Evolutionary conservation across 2,329 filamentous ascomycete species (phyloP).

Genomic region (Trichoderma sp.): DNA sequence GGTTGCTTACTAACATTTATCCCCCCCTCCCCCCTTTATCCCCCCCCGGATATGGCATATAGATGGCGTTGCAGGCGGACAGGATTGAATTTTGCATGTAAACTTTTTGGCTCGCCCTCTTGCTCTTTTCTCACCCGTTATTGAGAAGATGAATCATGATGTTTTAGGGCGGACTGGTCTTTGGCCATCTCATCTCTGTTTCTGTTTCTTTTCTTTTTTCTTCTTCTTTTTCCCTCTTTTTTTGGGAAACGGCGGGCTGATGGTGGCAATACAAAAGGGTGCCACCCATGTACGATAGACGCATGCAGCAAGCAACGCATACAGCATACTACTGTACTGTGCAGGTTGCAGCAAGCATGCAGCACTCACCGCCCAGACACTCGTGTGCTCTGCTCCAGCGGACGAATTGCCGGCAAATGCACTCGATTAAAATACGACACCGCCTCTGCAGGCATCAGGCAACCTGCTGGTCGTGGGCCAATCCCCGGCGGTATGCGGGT

Average conservation of each 20-base stretch:
- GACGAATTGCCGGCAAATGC: slow-evolving; percentile 16
- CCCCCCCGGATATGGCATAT: slow-evolving; percentile 5
- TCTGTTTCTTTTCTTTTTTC: too few species aligned
- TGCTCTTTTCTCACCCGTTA: neutral
- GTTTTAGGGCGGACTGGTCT: neutral
- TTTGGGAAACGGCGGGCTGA: neutral
- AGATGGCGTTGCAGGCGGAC: slow-evolving; percentile 4
- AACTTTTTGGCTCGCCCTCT: neutral
- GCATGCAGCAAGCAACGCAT: slow-evolving; percentile 1
- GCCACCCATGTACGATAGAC: slow-evolving; percentile 12
- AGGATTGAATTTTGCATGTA: neutral
- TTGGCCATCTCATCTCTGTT: slow-evolving; percentile 9
- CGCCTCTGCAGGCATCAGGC: slow-evolving; percentile 16
- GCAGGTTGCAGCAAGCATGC: neutral
- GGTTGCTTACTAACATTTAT: neutral
- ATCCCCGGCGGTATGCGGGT: slow-evolving; percentile 9
- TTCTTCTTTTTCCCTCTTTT: too few species aligned
- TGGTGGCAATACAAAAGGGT: neutral
- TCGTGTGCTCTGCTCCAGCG: neutral
- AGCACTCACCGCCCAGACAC: neutral
- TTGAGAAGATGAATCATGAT: neutral
- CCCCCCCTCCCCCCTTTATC: neutral
- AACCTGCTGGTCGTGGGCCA: neutral
- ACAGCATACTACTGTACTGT: neutral
- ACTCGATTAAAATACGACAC: slow-evolving; percentile 9